Evolutionary conservation across 257 asterid genomes (phyloP).

Genomic region (Pogostemon cablin): DNA sequence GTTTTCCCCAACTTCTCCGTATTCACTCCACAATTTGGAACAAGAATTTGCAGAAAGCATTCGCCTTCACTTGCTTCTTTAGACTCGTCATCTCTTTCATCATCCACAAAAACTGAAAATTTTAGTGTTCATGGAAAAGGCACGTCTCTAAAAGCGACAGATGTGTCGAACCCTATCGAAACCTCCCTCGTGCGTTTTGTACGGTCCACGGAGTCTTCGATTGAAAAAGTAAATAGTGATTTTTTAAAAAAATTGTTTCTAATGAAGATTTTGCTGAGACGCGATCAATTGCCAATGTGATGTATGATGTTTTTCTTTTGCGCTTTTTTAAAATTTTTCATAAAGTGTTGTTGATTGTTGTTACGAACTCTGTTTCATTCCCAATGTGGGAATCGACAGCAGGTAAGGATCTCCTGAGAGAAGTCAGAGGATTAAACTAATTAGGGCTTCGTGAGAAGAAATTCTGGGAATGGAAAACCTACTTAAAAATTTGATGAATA

Average conservation of each 20-base stretch:
- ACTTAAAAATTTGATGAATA: no score
- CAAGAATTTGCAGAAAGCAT: slow-evolving; percentile 28
- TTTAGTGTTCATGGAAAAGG: slow-evolving; percentile 4
- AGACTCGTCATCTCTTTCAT: slow-evolving; percentile 34
- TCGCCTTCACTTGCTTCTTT: slow-evolving; percentile 43
- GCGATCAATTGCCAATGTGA: neutral
- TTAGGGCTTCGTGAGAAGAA: no score
- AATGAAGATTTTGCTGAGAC: no score
- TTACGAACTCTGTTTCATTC: no score
- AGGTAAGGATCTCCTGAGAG: no score
- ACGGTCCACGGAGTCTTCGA: slow-evolving; percentile 62
- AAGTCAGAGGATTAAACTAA: no score
- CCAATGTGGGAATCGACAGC: no score
- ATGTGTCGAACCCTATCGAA: slow-evolving; percentile 52
- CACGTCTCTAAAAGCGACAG: slow-evolving; percentile 5
- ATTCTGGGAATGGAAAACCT: no score
- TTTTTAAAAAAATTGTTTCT: no score
- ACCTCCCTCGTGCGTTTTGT: slow-evolving; percentile 54
- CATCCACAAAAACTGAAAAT: slow-evolving; percentile 43
- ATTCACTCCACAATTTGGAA: slow-evolving; percentile 31
- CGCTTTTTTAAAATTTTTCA: no score
- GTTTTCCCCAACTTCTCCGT: slow-evolving; percentile 39
- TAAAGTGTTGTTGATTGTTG: no score
- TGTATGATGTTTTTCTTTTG: neutral
- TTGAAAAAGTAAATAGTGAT: slow-evolving; percentile 55